These are phyloP conservation scores for Cladosporium phlei DNA, from an alignment of 2,329 filamentous ascomycete species.

Conservation along the genomic window DNA sequence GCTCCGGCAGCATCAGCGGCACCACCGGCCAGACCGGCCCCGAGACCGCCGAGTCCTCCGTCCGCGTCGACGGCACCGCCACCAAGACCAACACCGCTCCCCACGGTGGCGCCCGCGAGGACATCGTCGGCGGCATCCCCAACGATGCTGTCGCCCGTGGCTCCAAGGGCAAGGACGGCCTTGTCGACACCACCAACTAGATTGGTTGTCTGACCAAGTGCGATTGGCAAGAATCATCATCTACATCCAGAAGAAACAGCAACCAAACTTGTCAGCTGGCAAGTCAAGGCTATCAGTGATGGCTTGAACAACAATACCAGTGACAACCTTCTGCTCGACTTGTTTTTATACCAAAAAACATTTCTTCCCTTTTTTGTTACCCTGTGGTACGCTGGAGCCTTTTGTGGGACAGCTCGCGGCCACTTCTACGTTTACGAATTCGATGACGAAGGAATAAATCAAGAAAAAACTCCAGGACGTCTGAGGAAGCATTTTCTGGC, in stretches of 20 bases:
- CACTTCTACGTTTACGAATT: constrained; percentile 3
- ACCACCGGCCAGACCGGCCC: constrained; percentile 44
- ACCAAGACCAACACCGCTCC: constrained; percentile 52
- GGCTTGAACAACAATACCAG: neutral
- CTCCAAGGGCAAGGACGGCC: constrained; percentile 37
- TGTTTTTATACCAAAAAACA: constrained; percentile 2
- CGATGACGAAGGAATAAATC: constrained; percentile 1
- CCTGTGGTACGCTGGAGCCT: constrained; percentile 1
- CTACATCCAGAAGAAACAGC: neutral
- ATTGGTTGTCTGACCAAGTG: too few relatives aligned
- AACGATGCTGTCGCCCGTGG: constrained; percentile 56
- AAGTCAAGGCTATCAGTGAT: too few relatives aligned
- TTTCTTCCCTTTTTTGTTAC: neutral
- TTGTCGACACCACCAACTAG: constrained; percentile 39
- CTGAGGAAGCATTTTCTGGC: neutral
- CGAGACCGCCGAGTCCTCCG: constrained; percentile 51
- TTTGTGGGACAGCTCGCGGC: constrained; percentile 1
- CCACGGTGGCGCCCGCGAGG: constrained; percentile 54
- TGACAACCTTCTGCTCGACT: constrained; percentile 2
- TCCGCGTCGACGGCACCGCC: constrained; percentile 46
- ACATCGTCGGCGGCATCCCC: constrained; percentile 53
- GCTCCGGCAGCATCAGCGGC: constrained; percentile 54
- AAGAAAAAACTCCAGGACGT: neutral
- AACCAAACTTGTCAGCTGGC: neutral
- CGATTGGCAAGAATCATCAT: too few relatives aligned